A percentile compares a stretch with the other conserved stretches of the same genome.
These are phyloP conservation scores for Taphrina pruni DNA, from an alignment of 1,139 yeast species.

Conservation along the genomic window DNA sequence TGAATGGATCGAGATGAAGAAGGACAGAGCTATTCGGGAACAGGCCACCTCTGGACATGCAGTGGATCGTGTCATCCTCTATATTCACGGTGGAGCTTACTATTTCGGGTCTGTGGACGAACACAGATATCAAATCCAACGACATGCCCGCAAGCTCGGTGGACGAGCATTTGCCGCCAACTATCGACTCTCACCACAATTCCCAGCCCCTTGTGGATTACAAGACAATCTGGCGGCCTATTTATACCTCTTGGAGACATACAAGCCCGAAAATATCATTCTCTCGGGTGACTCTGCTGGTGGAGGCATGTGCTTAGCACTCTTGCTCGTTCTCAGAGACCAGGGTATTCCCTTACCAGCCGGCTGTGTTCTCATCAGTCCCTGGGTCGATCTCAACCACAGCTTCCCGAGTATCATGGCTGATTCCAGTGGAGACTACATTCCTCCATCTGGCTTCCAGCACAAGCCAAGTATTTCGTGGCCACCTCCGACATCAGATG, in stretches of 20 bases:
- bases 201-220: constrained; percentile 46
- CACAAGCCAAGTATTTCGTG: constrained; percentile 41
- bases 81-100: constrained; percentile 47
- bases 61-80: constrained; percentile 44
- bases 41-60: constrained; percentile 2
- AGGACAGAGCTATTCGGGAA: constrained; percentile 24
- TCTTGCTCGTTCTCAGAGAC: constrained; percentile 40
- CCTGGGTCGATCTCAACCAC: constrained; percentile 46
- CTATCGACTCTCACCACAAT: constrained; percentile 46
- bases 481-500: constrained; percentile 41
- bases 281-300: constrained; percentile 47
- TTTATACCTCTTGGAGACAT: constrained; percentile 41
- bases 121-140: constrained; percentile 45
- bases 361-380: constrained; percentile 45
- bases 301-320: constrained; percentile 43
- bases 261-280: constrained; percentile 44
- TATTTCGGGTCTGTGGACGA: constrained; percentile 46
- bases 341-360: constrained; percentile 45
- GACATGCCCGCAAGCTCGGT: constrained; percentile 43
- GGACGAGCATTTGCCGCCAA: constrained; percentile 45
- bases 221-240: constrained; percentile 45
- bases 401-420: constrained; percentile 45
- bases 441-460: constrained; percentile 44
- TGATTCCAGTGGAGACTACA: constrained; percentile 44
- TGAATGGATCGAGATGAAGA: constrained; percentile 42